Percentiles rank a stretch among this genome's conserved stretches.
Evolutionary conservation across 2,329 filamentous ascomycete species (phyloP).

Genomic region (Stylonectria norvegica): DNA sequence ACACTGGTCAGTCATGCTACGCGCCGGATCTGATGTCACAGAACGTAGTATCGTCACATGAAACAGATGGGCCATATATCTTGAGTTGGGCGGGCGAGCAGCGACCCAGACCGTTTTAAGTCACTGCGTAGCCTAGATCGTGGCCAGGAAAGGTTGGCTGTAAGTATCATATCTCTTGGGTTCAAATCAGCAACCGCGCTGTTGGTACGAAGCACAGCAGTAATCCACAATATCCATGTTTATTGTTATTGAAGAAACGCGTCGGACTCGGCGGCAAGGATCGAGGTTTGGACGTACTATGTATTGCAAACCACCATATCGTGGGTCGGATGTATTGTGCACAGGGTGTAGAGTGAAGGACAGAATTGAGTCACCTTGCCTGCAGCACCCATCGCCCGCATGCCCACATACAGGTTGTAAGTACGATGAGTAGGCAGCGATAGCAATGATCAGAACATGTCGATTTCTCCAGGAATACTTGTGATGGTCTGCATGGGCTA

Average conservation of each 20-base stretch:
- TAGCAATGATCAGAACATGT: constrained; percentile 10
- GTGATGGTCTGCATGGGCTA: too few species aligned
- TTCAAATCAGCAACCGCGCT: neutral
- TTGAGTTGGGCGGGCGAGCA: too few species aligned
- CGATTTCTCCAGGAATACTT: constrained; percentile 1
- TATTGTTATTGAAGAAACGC: neutral
- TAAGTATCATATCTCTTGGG: too few species aligned
- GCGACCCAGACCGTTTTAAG: too few species aligned
- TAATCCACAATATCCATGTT: neutral
- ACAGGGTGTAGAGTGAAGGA: neutral
- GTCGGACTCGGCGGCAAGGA: neutral
- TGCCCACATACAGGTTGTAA: constrained; percentile 1
- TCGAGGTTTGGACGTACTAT: constrained; percentile 6
- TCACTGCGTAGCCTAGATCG: too few species aligned
- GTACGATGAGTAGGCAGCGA: neutral
- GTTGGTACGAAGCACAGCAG: constrained; percentile 15
- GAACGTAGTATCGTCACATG: too few species aligned
- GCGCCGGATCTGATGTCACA: constrained; percentile 15
- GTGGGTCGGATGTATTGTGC: too few species aligned
- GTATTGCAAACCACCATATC: too few species aligned
- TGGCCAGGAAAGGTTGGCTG: too few species aligned
- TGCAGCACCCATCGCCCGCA: neutral
- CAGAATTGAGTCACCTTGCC: neutral
- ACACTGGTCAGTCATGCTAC: neutral
- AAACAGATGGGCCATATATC: too few species aligned